These are phyloP conservation scores for Metarhizium album DNA, from an alignment of 2,329 filamentous ascomycete genomes.

Conservation along the genomic window DNA sequence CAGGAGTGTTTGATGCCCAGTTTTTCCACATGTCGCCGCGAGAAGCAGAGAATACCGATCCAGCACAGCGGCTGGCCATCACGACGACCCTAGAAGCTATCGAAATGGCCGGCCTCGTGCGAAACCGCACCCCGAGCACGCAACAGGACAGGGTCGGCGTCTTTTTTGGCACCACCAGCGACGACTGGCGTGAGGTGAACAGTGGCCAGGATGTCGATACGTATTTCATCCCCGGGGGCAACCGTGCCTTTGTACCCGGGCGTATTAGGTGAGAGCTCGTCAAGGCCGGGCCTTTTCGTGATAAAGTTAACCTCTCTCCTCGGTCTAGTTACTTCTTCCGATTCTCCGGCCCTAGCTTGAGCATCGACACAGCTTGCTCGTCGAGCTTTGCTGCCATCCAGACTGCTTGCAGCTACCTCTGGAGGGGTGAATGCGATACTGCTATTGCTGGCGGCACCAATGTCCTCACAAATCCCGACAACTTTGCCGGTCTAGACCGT, in stretches of 20 bases:
- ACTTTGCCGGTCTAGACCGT: conserved; percentile 63
- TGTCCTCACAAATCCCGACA: conserved; percentile 68
- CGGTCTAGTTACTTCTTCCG: conserved; percentile 70
- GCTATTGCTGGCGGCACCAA: conserved; percentile 70
- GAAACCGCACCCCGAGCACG: not conserved
- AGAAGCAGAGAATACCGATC: conserved; percentile 50
- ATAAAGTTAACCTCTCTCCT: too few species aligned
- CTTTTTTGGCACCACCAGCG: not conserved
- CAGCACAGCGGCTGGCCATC: conserved; percentile 15
- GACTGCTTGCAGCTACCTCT: conserved; percentile 56
- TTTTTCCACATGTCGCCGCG: conserved; percentile 65
- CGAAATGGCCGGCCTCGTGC: not conserved
- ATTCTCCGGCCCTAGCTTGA: conserved; percentile 62
- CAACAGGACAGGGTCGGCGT: not conserved
- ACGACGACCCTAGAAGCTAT: not conserved
- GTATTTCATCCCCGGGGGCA: conserved; percentile 32
- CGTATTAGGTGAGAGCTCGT: too few species aligned
- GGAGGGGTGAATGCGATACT: conserved; percentile 65
- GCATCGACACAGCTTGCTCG: conserved; percentile 69
- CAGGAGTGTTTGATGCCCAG: too few species aligned
- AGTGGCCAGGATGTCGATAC: not conserved
- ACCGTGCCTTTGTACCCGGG: conserved; percentile 39
- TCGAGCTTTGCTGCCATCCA: conserved; percentile 64
- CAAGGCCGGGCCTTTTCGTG: too few species aligned
- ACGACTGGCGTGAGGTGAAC: conserved; percentile 5